Conservation (phyloP, 2,329 filamentous ascomycete species). For the Penicillium capsulatum region DNA sequence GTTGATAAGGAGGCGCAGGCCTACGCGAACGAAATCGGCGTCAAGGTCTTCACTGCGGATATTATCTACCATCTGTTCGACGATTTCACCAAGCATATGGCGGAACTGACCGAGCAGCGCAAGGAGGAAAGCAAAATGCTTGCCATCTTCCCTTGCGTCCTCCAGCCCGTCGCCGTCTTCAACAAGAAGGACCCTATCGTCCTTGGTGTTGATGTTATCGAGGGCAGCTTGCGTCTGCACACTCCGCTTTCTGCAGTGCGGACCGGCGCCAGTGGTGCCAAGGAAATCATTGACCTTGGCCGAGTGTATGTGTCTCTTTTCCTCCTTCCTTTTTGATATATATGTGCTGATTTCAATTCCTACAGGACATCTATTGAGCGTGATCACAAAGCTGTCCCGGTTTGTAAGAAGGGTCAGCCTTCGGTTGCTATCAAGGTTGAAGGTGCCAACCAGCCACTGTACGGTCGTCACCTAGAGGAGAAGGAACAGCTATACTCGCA, state of each 20-base stretch:
- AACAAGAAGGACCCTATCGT: conserved; percentile 98
- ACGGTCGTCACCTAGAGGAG: conserved; percentile 93
- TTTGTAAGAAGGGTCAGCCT: conserved; percentile 96
- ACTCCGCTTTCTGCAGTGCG: conserved; percentile 88
- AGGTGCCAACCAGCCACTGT: conserved; percentile 84
- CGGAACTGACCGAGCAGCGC: conserved; percentile 76
- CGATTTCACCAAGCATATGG: conserved; percentile 93
- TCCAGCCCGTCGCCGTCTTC: conserved; percentile 87
- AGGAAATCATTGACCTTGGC: conserved; percentile 79
- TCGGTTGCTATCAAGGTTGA: conserved; percentile 98
- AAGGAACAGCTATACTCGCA: conserved; percentile 80
- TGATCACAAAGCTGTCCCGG: conserved; percentile 88
- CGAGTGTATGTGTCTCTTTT: conserved; percentile 70
- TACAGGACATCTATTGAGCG: conserved; percentile 91
- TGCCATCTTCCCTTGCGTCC: conserved; percentile 94
- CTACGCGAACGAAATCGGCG: conserved; percentile 88
- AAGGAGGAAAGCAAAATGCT: conserved; percentile 95
- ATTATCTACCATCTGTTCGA: conserved; percentile 99
- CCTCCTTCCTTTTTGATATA: neutral
- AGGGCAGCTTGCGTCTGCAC: conserved; percentile 78
- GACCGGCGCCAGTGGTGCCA: conserved; percentile 70
- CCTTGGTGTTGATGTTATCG: conserved; percentile 89
- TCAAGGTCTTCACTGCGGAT: conserved; percentile 97
- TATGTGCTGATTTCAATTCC: conserved; percentile 17
- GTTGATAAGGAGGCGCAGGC: conserved; percentile 91